Percentiles rank a stretch among this genome's conserved stretches.
Evolutionary conservation across 2,329 filamentous ascomycete genomes (phyloP).

Genomic region (Claviceps sp.): DNA sequence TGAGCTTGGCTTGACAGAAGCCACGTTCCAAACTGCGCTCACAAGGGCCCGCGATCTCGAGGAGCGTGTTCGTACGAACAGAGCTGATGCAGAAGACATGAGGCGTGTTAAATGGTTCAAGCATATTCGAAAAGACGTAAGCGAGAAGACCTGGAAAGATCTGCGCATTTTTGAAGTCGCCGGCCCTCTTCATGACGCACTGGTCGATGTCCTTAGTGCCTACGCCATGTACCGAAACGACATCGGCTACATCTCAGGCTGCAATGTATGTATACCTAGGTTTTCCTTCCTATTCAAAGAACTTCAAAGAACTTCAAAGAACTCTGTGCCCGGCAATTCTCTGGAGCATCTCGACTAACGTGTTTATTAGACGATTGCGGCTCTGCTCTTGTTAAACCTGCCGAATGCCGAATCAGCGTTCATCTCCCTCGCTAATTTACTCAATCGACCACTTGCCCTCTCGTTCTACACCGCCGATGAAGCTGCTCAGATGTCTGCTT

Average conservation of each 20-base stretch:
- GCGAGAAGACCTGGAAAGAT: conserved; percentile 53
- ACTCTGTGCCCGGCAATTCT: background rate
- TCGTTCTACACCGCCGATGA: conserved; percentile 61
- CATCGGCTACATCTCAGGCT: conserved; percentile 63
- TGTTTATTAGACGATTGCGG: conserved; percentile 49
- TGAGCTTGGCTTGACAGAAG: conserved; percentile 51
- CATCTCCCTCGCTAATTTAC: conserved; percentile 58
- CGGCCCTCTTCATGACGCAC: conserved; percentile 51
- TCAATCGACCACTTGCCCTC: conserved; percentile 62
- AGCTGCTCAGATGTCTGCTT: conserved; percentile 54
- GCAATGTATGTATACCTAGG: conserved; percentile 46
- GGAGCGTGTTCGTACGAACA: conserved; percentile 36
- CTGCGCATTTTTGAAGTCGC: conserved; percentile 56
- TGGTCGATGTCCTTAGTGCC: conserved; percentile 62
- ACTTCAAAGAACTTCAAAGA: too few relatives aligned
- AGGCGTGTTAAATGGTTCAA: conserved; percentile 47
- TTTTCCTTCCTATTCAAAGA: background rate
- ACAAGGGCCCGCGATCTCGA: conserved; percentile 52
- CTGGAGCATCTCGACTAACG: conserved; percentile 8
- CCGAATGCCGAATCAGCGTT: conserved; percentile 51
- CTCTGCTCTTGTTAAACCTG: conserved; percentile 59
- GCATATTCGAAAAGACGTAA: conserved; percentile 50
- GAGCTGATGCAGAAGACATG: conserved; percentile 39
- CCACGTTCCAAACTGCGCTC: conserved; percentile 59
- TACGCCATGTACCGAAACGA: conserved; percentile 75